phyloP scores from a whole-genome alignment of 2,329 filamentous ascomycete species.

The Magnaporthales sp. region DNA sequence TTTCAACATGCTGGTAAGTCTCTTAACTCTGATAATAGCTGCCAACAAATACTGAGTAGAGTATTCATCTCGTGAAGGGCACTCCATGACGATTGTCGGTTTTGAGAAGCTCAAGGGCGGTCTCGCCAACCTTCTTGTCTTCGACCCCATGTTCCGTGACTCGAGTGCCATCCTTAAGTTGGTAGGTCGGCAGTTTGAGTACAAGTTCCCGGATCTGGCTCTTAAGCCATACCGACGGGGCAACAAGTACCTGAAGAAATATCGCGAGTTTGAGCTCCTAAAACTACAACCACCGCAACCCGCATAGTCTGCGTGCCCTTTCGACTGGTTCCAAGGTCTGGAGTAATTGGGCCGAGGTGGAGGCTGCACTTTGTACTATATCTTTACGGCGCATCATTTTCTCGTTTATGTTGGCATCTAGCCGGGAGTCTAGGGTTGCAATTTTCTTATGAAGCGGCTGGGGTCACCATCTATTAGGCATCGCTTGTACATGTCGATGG shows the following conservation, averaged over 20 bases:
- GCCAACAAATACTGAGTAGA: neutral
- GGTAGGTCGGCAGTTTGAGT: conserved; percentile 35
- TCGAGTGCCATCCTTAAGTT: conserved; percentile 53
- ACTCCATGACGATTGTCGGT: conserved; percentile 85
- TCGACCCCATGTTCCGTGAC: conserved; percentile 78
- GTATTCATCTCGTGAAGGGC: conserved; percentile 38
- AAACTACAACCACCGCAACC: conserved; percentile 35
- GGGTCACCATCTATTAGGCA: neutral
- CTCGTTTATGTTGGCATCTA: neutral
- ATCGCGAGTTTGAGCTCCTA: conserved; percentile 71
- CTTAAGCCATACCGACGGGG: conserved; percentile 69
- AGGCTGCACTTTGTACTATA: neutral
- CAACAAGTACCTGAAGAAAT: conserved; percentile 56
- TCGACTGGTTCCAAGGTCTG: neutral
- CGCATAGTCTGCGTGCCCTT: neutral
- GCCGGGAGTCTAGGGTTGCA: neutral
- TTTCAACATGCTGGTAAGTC: conserved; percentile 67
- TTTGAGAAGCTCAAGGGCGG: conserved; percentile 63
- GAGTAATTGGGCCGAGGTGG: neutral
- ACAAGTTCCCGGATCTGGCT: conserved; percentile 39
- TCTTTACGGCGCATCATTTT: conserved; percentile 3
- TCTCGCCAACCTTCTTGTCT: conserved; percentile 65
- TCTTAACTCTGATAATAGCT: neutral
- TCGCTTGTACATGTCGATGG: neutral
- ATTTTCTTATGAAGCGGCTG: neutral